Evolutionary conservation across 1,139 yeast genomes (phyloP), one percentile per base, ranked within the genome.

Genomic region (Blastobotrys petasosporus): DNA sequence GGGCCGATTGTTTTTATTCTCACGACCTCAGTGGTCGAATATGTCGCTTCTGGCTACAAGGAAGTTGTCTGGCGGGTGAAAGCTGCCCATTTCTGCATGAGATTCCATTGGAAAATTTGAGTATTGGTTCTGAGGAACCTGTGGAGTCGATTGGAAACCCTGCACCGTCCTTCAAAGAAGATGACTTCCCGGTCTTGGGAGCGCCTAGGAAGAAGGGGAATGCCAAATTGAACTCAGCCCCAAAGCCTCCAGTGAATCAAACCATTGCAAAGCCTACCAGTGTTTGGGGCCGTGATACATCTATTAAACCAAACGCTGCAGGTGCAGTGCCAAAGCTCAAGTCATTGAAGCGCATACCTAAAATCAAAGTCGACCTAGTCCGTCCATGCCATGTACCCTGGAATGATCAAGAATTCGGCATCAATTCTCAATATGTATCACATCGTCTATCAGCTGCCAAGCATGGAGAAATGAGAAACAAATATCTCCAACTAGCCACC

Each of bases 31-130:
- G 68, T 3, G 54, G 61, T 16, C 55, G 70, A 17, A 64, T 68
- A 7, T 71, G 76, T 47, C 61, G 73, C 13, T 71, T 66, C 52
- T 71, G 76, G 76, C 54, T 71, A 3, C 67, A 65, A 35, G 72
- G 73, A 2, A 56, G 57, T 9, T 71, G 76, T 49, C 44, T 67
- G 3, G 70, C 71, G 5, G 75, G 74, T 9, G 64, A 61, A 8
- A 45, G 48, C 4, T 71, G 76, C 50, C 55, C 56, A 28, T 71
- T 70, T 49, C 53, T 66, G 40, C 76, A 71, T 49, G 59, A 61
- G 20, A 54, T 67, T 8, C 70, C 71, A 11, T 51, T 41, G 40
- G 37, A 32, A 15, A 32, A 20, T 4, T 23, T 39, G 10, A 17
- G 42, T 8, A 28, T 44, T 8, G 25, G 20, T 11, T 32, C 33